Evolutionary conservation across 163 green algal species (phyloP), one percentile per base, ranked within the genome.

Genomic region (Chloromonas sp.): DNA sequence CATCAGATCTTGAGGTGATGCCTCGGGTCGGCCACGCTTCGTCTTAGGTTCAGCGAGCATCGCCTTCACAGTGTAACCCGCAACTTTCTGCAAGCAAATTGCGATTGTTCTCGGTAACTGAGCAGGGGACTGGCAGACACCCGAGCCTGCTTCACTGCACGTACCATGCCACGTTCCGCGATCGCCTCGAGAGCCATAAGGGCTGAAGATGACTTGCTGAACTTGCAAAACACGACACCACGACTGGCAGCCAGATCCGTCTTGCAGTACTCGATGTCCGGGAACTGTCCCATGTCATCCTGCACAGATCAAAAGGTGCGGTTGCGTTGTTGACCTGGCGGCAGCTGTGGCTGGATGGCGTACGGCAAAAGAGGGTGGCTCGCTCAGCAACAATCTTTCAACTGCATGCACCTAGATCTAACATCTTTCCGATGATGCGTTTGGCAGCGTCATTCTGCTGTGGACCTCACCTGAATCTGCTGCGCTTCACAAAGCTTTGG

Each of bases 151-250:
- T 36, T 36, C 36, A 36, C 36, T 36, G 36, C 36, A 36, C 79
- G 61, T 77, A 96, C 92, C 87, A 89, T 94, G 71, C 93, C 94
- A 2, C 88, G 88, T 0, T 89, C 86, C 3, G 86, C 85, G 14
- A 97, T 87, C 1, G 92, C 90, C 86, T 98, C 96, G 87, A 98
- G 90, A 0, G 92, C 93, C 8, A 81, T 83, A 71, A 96, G 89
- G 2, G 96, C 96, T 8, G 92, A 93, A 8, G 94, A 97, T 0
- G 94, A 92, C 70, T 93, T 94, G 2, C 85, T 79, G 82, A 96
- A 98, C 92, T 98, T 98, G 86, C 91, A 94, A 90, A 97, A 98
- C 0, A 96, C 94, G 1, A 98, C 94, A 60, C 96, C 96, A 87
- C 98, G 98, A 83, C 86, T 86, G 8, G 93, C 92, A 11, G 98